Evolutionary conservation across 2,329 filamentous ascomycete genomes (phyloP).

Genomic region (Fusarium guadeloupense): DNA sequence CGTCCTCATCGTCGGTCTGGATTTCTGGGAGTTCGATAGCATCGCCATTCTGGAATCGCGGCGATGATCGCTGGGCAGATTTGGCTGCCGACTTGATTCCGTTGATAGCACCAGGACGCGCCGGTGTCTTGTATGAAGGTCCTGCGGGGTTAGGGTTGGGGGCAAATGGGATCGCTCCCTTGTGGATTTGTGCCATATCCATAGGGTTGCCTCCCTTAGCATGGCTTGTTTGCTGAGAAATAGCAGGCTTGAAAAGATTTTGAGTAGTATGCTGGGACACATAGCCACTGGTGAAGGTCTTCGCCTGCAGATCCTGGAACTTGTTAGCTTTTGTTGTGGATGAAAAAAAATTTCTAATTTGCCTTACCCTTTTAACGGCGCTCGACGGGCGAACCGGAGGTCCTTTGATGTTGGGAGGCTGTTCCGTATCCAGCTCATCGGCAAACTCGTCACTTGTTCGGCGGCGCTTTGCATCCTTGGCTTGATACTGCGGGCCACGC

Average conservation of each 20-base stretch:
- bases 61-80: slow-evolving; percentile 73
- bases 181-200: slow-evolving; percentile 88
- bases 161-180: slow-evolving; percentile 89
- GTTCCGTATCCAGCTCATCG: slow-evolving; percentile 67
- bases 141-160: slow-evolving; percentile 68
- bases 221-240: slow-evolving; percentile 74
- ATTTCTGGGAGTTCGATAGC: slow-evolving; percentile 94
- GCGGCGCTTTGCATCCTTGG: slow-evolving; percentile 80
- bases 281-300: slow-evolving; percentile 70
- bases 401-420: slow-evolving; percentile 73
- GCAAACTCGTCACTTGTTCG: slow-evolving; percentile 79
- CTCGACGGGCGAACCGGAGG: slow-evolving; percentile 86
- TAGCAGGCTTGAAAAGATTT: slow-evolving; percentile 72
- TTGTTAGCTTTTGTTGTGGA: slow-evolving; percentile 46
- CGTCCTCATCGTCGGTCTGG: slow-evolving; percentile 91
- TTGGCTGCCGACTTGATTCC: slow-evolving; percentile 67
- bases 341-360: background rate
- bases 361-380: slow-evolving; percentile 71
- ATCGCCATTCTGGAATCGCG: slow-evolving; percentile 88
- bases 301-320: slow-evolving; percentile 66
- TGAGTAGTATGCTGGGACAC: slow-evolving; percentile 63
- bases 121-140: slow-evolving; percentile 74
- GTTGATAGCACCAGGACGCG: slow-evolving; percentile 57
- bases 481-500: slow-evolving; percentile 70
- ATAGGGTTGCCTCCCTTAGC: slow-evolving; percentile 73